Conservation (phyloP, 2,329 filamentous ascomycete species). For the Diaporthe velutina region DNA sequence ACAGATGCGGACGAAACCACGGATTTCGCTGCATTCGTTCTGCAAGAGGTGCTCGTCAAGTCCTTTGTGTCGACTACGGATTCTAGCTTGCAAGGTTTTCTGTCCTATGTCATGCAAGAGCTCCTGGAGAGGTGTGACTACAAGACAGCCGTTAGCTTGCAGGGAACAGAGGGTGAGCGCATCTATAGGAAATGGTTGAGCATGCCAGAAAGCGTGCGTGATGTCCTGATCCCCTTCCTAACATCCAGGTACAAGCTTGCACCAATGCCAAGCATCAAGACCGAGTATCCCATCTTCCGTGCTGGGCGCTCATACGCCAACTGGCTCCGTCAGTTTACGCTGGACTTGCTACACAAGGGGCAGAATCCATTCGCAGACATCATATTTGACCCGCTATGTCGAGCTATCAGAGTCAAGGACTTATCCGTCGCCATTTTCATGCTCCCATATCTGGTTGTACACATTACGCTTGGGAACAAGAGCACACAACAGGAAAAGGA, state of each 20-base stretch:
- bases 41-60: constrained; percentile 90
- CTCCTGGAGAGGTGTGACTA: constrained; percentile 84
- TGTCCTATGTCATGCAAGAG: constrained; percentile 96
- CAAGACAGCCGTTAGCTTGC: constrained; percentile 64
- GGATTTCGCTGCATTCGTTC: constrained; percentile 86
- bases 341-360: constrained; percentile 84
- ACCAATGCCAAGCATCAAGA: constrained; percentile 67
- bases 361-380: constrained; percentile 80
- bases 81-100: constrained; percentile 86
- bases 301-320: constrained; percentile 76
- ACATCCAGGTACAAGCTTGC: constrained; percentile 85
- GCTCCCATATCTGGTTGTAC: constrained; percentile 87
- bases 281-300: constrained; percentile 84
- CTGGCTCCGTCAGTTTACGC: constrained; percentile 86
- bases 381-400: constrained; percentile 84
- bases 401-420: constrained; percentile 88
- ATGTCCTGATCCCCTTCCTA: constrained; percentile 89
- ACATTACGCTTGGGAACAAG: constrained; percentile 81
- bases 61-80: constrained; percentile 93
- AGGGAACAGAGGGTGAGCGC: constrained; percentile 64
- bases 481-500: constrained; percentile 71
- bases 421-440: constrained; percentile 88
- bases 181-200: constrained; percentile 81
- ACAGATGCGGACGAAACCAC: constrained; percentile 81
- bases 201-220: constrained; percentile 82